These are phyloP conservation scores for Carex myosuroides DNA, from an alignment of 176 grass and related monocot genomes.

Conservation along the genomic window DNA sequence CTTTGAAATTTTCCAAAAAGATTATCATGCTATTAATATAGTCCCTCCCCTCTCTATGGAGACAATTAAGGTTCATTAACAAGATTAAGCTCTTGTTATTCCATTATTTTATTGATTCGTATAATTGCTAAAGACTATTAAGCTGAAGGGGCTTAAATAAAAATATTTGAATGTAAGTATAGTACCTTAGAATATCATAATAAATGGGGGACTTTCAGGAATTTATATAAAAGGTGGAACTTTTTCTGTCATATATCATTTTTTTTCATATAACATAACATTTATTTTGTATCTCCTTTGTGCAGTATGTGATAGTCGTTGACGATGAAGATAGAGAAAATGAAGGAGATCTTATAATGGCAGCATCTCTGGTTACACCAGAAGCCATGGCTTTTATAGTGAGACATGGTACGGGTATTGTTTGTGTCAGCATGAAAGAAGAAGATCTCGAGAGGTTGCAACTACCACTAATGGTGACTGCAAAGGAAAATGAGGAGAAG, in stretches of 20 bases:
- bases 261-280: neutral
- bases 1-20: neutral
- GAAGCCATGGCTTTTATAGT: conserved; percentile 90
- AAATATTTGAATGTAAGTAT: neutral
- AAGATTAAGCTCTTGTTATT: neutral
- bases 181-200: neutral
- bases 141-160: neutral
- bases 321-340: conserved; percentile 94
- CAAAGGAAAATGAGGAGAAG: conserved; percentile 96
- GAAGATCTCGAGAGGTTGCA: conserved; percentile 83
- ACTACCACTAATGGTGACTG: conserved; percentile 75
- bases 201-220: neutral
- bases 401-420: conserved; percentile 87
- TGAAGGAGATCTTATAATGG: conserved; percentile 98
- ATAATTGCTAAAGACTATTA: neutral
- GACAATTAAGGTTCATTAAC: neutral
- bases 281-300: conserved; percentile 9
- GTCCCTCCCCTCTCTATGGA: neutral
- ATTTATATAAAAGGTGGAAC: neutral
- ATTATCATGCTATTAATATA: neutral
- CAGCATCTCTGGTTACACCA: conserved; percentile 85
- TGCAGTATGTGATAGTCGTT: conserved; percentile 87
- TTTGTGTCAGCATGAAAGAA: conserved; percentile 98
- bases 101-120: neutral
- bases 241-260: neutral